Evolutionary conservation across 2,329 filamentous ascomycete species (phyloP), one percentile per base, ranked within the genome.

Genomic region (Grosmannia clavigera): DNA sequence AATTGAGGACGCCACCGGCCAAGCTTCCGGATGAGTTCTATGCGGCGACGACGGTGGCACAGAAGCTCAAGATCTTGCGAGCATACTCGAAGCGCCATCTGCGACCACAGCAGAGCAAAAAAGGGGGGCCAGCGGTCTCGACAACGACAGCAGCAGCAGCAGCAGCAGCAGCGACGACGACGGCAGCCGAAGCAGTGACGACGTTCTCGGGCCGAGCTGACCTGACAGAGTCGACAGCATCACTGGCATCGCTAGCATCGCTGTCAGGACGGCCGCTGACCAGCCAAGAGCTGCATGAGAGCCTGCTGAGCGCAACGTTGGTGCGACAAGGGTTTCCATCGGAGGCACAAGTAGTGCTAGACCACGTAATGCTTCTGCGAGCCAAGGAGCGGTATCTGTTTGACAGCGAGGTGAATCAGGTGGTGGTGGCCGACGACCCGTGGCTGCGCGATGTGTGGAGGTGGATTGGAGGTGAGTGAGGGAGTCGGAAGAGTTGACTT

Each of bases 401-500:
- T 62, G 76, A 91, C 66, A 84, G 83, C 61, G 72, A 73, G 19
- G 79, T 75, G 55, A 94, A 94, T 67, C 80, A 81, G 63, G 73
- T 78, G 6, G 80, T 92, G n/a, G 79, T 88, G 1, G 75, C 78
- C 6, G 87, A 90, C 62, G 85, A 92, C 66, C 82, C 81, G 35
- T 89, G 87, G 82, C 75, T 92, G n/a, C 80, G 84, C 61, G 86
- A 88, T 60, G 75, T 88, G n/a, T 95, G 90, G 90, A 81, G 83
- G 55, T 89, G 88, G 78, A 77, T 92, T 55, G 78, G 81, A 61
- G 83, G 87, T 84, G 67, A 68, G 75, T 52, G 35, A 54, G 40
- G 50, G 63, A 82, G 83, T 9, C 9, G 22, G 6, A 11, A 1
- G 14, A 43, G 12, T 16, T 40, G 38, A 4, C 5, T 40, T 10